These are phyloP conservation scores for Boechera divaricarpa DNA, from an alignment of 345 rosid species.

Conservation along the genomic window DNA sequence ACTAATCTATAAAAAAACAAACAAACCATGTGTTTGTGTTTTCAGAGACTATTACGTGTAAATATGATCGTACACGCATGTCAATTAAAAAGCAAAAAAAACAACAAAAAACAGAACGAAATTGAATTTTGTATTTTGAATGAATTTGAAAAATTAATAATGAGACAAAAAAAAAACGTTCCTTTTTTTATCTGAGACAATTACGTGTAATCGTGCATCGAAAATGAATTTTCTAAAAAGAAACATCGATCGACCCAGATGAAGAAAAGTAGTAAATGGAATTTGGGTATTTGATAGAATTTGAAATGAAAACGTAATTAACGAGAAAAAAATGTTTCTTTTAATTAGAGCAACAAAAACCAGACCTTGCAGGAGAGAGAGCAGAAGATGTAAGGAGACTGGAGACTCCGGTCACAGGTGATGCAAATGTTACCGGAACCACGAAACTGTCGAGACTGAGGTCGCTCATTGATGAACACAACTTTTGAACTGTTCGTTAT, in stretches of 20 bases:
- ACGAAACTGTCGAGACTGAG: constrained; percentile 66
- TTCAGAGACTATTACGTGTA: constrained; percentile 20
- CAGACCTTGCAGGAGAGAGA: constrained; percentile 91
- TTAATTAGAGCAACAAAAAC: not conserved
- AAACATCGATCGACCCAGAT: constrained; percentile 20
- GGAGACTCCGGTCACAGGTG: constrained; percentile 76
- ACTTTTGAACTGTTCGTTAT: constrained; percentile 84
- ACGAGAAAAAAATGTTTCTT: constrained; percentile 7
- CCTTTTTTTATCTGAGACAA: not conserved
- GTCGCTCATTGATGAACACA: constrained; percentile 80
- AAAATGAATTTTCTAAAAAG: too few relatives aligned
- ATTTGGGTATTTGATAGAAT: constrained; percentile 9
- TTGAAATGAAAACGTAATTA: constrained; percentile 2
- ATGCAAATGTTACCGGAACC: constrained; percentile 69
- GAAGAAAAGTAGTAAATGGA: not conserved
- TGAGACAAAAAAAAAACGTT: not conserved
- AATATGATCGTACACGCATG: constrained; percentile 36
- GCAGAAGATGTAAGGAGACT: constrained; percentile 73
- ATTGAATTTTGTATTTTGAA: not conserved
- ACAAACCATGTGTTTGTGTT: constrained; percentile 8
- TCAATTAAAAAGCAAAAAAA: constrained; percentile 5
- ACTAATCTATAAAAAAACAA: constrained; percentile 55
- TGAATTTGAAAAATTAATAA: not conserved
- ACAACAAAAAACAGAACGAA: not conserved
- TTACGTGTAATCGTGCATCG: not conserved